Base-by-base conservation (phyloP, 352 stramenopile species). In the Phytophthora brassicae region DNA sequence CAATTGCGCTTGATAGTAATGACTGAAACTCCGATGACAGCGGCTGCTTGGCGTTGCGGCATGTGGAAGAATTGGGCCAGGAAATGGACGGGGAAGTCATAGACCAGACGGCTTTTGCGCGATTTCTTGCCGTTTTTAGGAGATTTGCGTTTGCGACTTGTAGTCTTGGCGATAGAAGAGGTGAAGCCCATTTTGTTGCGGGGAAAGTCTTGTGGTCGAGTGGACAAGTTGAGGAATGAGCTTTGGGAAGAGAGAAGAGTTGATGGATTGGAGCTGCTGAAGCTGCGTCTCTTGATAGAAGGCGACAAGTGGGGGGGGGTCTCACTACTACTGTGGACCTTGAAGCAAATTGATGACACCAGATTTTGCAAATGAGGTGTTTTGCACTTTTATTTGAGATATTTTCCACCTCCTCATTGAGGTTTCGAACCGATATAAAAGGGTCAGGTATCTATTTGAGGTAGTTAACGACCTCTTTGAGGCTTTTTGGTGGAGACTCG, bases 1-100 rank as follows among this genome's bases (percentile, higher is more conserved):
- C 72, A 80, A 46, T 50, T 59, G 55, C 72, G 63, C 65, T 80
- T 80, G 57, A 80, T 11, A 11, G 72, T 80, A 59, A 80, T 80
- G 45, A 69, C 47, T 2, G 69, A 55, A n/a, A 77, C 62, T n/a
- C 54, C 50, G 8, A 78, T 49, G 22, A 50, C 13, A 16, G 52
- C 50, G 14, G 72, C 69, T 24, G 60, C 79, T 45, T 72, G 50
- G 38, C 60, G 68, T 48, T 88, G 78, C 5, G 78, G 66, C 35
- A 88, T 62, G 42, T 88, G 73, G 57, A 79, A 88, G 56, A 56
- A 86, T 43, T 64, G 60, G 13, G 47, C 41, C 50, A 86, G 60
- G 11, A 77, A 64, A 6, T 79, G 43, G 16, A 50, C 59, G 17
- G 56, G 64, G 56, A 79, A 81, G 38, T 88, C 66, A 59, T 70